Percentiles rank a stretch among this genome's conserved stretches.
Evolutionary conservation across 2,329 filamentous ascomycete species (phyloP).

Genomic region (Onygenales sp.): DNA sequence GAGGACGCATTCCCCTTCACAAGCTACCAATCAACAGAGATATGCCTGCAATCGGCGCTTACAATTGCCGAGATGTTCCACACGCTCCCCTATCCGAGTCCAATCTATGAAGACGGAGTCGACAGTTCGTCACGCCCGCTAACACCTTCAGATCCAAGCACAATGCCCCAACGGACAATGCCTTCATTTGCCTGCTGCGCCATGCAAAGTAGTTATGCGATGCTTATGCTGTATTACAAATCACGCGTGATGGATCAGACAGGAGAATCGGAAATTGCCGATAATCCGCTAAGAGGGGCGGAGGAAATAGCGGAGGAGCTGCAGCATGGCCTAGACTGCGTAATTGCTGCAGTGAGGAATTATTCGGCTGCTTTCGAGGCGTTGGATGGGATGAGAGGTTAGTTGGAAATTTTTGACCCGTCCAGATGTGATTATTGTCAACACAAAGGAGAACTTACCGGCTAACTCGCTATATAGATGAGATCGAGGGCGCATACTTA

Average conservation of each 20-base stretch:
- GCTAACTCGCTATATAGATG: slow-evolving; percentile 19
- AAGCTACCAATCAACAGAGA: slow-evolving; percentile 30
- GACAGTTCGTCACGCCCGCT: background rate
- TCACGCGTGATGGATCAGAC: slow-evolving; percentile 27
- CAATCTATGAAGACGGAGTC: slow-evolving; percentile 13
- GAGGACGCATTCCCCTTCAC: slow-evolving; percentile 31
- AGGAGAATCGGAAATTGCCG: slow-evolving; percentile 9
- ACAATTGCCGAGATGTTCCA: slow-evolving; percentile 34
- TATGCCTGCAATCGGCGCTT: slow-evolving; percentile 32
- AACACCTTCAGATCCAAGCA: slow-evolving; percentile 1
- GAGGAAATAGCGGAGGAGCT: slow-evolving; percentile 28
- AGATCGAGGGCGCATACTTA: slow-evolving; percentile 34
- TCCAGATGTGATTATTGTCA: background rate
- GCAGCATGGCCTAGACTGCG: slow-evolving; percentile 26
- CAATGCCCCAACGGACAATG: slow-evolving; percentile 32
- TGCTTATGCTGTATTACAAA: slow-evolving; percentile 38
- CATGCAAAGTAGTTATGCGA: slow-evolving; percentile 39
- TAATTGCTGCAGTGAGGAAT: slow-evolving; percentile 28
- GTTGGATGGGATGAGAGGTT: slow-evolving; percentile 36
- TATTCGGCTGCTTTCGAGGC: slow-evolving; percentile 35
- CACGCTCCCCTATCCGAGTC: slow-evolving; percentile 27
- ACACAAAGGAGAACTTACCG: background rate
- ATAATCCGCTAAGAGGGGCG: slow-evolving; percentile 13
- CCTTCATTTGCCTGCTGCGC: slow-evolving; percentile 39
- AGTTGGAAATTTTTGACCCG: slow-evolving; percentile 1